Base-by-base conservation (phyloP, 257 asterid species). In the Orobanche coerulescens region DNA sequence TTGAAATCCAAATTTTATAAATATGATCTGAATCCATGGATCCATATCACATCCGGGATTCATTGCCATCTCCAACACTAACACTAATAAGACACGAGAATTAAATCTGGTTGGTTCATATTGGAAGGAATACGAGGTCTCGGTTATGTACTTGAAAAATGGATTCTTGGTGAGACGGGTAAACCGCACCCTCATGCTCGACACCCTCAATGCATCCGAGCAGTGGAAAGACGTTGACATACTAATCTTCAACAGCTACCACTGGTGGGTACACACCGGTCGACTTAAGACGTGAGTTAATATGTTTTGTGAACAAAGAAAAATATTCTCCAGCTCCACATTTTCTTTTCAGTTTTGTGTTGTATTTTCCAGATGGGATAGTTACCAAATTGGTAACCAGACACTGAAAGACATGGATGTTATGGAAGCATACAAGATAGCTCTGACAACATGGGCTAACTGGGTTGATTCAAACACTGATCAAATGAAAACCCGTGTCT, bases 201-300 rank as follows among this genome's bases (percentile, higher is more conserved):
- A 88, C 72, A 61, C 81, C 5, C 75, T 88, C 28, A 61, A 25
- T 58, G 69, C 71, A 40, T 76, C 70, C 44, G 58, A 42, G 0
- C 70, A 9, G 2, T 88, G 94, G 95, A 62, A 23, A 11, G 79
- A 62, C 36, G 71, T 44, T 26, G 85, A 85, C 13, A 28, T 85
- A 9, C 65, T 88, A 14, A 75, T 88, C 68, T 88, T 85, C 82
- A 84, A 88, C 62, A 76, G 69, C 70, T 83, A 85, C 61, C 96
- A 88, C 61, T 88, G 94, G 94, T 88, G 96, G 96, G 65, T 78
- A n/a, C 96, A 85, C 67, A 74, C 80, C 0, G 95, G 88, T 33
- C 65, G 51, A 3, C 16, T 47, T 25, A 80, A 73, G 30, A 75
- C 83, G 95, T 87, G 19, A 39, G 77, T 61, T 26, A 2, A 10